Evolutionary conservation across 768 basidiomycete genomes (phyloP).

Genomic region (Hericium coralloides): DNA sequence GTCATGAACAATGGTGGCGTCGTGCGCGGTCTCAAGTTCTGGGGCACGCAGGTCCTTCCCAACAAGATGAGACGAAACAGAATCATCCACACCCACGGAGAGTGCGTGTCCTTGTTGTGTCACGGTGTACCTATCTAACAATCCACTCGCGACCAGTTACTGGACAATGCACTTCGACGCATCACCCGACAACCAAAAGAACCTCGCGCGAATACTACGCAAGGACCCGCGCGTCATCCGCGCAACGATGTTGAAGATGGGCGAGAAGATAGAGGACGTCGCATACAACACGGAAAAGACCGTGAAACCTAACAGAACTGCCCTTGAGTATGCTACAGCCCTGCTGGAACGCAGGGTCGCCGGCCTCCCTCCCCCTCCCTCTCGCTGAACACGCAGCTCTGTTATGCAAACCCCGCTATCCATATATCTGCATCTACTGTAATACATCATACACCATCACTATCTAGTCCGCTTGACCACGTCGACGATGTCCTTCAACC

Average conservation of each 20-base stretch:
- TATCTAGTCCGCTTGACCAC: conserved; percentile 23
- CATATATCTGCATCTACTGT: background rate
- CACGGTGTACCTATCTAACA: conserved; percentile 5
- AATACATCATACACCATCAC: background rate
- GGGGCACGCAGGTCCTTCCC: conserved; percentile 67
- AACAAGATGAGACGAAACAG: conserved; percentile 63
- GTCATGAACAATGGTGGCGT: conserved; percentile 72
- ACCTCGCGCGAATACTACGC: conserved; percentile 60
- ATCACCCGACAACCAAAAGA: conserved; percentile 57
- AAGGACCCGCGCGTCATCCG: conserved; percentile 78
- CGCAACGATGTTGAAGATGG: conserved; percentile 74
- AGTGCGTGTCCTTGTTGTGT: conserved; percentile 43
- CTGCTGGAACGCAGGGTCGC: background rate
- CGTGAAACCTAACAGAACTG: conserved; percentile 12
- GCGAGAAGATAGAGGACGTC: conserved; percentile 63
- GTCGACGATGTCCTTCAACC: conserved; percentile 26
- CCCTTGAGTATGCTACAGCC: conserved; percentile 1
- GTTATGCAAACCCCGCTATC: background rate
- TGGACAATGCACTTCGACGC: conserved; percentile 91
- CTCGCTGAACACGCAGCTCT: background rate
- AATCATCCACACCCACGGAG: conserved; percentile 50
- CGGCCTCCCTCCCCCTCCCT: background rate
- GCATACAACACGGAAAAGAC: conserved; percentile 42
- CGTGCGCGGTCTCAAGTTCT: conserved; percentile 69
- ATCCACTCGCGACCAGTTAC: conserved; percentile 41